Base-by-base conservation (phyloP, 208 protist species). In the Novymonas esmeraldas region DNA sequence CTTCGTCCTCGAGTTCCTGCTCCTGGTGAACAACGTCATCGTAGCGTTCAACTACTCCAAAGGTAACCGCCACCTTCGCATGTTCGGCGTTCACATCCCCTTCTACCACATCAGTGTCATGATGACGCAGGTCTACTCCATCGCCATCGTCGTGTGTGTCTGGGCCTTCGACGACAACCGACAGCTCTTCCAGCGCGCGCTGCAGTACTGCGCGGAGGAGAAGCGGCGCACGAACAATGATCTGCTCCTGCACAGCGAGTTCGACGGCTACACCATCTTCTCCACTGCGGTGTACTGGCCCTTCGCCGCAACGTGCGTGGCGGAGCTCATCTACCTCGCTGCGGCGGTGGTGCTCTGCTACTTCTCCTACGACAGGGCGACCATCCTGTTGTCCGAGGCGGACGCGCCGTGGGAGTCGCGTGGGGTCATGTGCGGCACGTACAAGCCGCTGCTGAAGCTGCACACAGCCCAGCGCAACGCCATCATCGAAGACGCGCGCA, bases 401-500 rank as follows among this genome's bases (percentile, higher is more conserved):
- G 76, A 92, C 45, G 79, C 81, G 18, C 90, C 90, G 44, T 95
- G 90, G 90, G 85, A 95, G 70, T 55, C 59, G 41, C 85, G 77
- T 14, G 81, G 82, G n/a, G 0, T 89, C 20, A 26, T 74, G 59
- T 92, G 85, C 76, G 81, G 26, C 16, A 90, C 84, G 7, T 75
- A 67, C 57, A 94, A 95, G 73, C 70, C 82, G 34, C 75, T 87
- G 18, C 78, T 95, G 36, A 76, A 76, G 64, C 70, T 94, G 68
- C 90, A 95, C 77, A 93, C 90, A n/a, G 68, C 73, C 16, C 87
- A 92, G 69, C 87, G 90, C 31, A 86, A 92, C n/a, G 73, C 76
- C 56, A 95, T 95, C 66, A 57, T 95, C 36, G 67, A 79, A 38
- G 90, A 95, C 69, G 84, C 90, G 0, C 79, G 78, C 59, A 78